phyloP scores from a whole-genome alignment of 176 grass and related monocot genomes.

The Echinochloa phyllopogon region DNA sequence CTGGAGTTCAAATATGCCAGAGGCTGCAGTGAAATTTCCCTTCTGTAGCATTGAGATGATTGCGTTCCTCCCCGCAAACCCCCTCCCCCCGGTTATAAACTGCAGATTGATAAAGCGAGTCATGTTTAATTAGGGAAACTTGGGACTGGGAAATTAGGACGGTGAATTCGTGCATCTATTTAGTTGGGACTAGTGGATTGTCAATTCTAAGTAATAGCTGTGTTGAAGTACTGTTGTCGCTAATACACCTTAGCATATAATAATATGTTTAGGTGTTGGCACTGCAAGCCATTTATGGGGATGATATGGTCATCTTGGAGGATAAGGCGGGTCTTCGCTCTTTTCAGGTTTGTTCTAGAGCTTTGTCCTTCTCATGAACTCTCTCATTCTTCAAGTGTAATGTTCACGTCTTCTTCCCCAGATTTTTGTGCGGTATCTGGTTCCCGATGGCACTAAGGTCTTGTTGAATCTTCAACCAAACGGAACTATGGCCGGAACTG shows the following conservation, averaged over 20 bases:
- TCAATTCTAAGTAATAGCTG: neutral
- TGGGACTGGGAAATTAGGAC: neutral
- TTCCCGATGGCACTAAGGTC: slow-evolving; percentile 49
- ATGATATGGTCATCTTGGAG: slow-evolving; percentile 51
- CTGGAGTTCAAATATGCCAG: neutral
- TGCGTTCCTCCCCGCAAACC: too few relatives aligned
- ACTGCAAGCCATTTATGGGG: slow-evolving; percentile 68
- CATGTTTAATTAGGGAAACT: neutral
- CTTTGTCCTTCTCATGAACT: neutral
- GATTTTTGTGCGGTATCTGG: slow-evolving; percentile 49
- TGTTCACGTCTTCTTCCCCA: slow-evolving; percentile 9
- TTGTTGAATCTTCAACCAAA: slow-evolving; percentile 45
- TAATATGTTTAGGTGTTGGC: slow-evolving; percentile 54
- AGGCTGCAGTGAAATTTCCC: neutral
- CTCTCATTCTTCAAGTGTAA: neutral
- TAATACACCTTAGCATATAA: neutral
- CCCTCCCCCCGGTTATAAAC: neutral
- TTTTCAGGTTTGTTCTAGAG: slow-evolving; percentile 56
- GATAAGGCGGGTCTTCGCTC: slow-evolving; percentile 49
- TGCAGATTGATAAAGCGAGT: neutral
- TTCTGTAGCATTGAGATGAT: neutral
- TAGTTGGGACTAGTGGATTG: neutral
- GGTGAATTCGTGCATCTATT: neutral
- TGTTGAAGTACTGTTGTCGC: neutral
- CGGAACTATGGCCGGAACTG: slow-evolving; percentile 38